Evolutionary conservation across 805 yeast species (phyloP).

Genomic region (Debaryomyces castellii): DNA sequence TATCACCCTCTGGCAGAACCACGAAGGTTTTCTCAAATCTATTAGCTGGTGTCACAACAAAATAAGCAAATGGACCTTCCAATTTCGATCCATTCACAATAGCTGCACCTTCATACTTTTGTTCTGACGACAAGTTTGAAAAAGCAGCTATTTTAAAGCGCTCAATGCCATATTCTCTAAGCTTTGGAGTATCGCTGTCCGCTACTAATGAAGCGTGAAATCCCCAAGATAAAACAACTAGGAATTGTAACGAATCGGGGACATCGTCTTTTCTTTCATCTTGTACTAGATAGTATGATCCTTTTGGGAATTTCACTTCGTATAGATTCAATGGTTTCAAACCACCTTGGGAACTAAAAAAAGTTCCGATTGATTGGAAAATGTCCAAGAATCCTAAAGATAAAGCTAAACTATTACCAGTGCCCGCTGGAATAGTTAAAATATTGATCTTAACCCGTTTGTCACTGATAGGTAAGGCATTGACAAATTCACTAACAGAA

Average conservation of each 20-base stretch:
- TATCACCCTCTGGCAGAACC: constrained; percentile 60
- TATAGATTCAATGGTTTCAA: constrained; percentile 44
- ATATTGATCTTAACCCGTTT: constrained; percentile 18
- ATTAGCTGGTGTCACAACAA: constrained; percentile 54
- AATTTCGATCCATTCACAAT: constrained; percentile 13
- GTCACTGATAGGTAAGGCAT: constrained; percentile 31
- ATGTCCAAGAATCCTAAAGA: constrained; percentile 47
- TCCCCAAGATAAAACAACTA: constrained; percentile 80
- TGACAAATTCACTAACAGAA: constrained; percentile 73
- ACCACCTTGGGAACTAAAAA: constrained; percentile 14
- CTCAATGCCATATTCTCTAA: constrained; percentile 61
- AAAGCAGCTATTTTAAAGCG: constrained; percentile 72
- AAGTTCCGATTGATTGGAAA: constrained; percentile 13
- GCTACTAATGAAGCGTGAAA: constrained; percentile 85
- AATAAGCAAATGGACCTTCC: constrained; percentile 54
- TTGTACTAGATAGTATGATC: constrained; percentile 19
- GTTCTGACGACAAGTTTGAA: constrained; percentile 49
- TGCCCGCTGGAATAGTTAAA: constrained; percentile 68
- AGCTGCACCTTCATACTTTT: constrained; percentile 47
- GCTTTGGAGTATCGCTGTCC: constrained; percentile 68
- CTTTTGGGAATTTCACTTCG: constrained; percentile 41
- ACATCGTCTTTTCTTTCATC: constrained; percentile 15
- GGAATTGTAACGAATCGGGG: constrained; percentile 29
- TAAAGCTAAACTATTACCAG: constrained; percentile 79
- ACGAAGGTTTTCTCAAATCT: constrained; percentile 59